Conservation (phyloP, 2,329 filamentous ascomycete species). For the Fusarium sp. region DNA sequence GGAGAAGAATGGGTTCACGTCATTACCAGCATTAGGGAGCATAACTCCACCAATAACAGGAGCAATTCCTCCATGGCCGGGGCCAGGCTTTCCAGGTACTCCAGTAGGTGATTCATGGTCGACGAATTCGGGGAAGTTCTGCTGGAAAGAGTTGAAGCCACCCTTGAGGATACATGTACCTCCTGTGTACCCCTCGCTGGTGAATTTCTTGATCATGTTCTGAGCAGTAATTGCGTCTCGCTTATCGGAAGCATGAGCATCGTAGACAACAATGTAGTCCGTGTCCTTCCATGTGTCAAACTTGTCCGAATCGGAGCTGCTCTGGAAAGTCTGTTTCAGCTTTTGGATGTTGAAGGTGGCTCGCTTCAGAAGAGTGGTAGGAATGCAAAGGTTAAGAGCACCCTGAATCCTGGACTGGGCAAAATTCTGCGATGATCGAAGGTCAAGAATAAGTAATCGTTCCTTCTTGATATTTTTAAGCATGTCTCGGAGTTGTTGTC, state of each 20-base stretch:
- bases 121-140: conserved; percentile 73
- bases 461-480: conserved; percentile 58
- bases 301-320: conserved; percentile 73
- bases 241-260: conserved; percentile 78
- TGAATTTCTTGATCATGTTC: conserved; percentile 95
- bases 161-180: conserved; percentile 80
- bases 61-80: conserved; percentile 59
- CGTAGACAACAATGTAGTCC: conserved; percentile 87
- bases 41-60: conserved; percentile 91
- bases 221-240: conserved; percentile 84
- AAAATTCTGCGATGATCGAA: conserved; percentile 88
- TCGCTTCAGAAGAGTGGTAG: conserved; percentile 91
- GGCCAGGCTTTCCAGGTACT: conserved; percentile 61
- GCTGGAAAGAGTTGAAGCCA: conserved; percentile 81
- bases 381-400: conserved; percentile 94
- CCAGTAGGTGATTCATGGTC: conserved; percentile 61
- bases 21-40: conserved; percentile 76
- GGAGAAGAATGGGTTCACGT: conserved; percentile 89
- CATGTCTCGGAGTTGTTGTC: conserved; percentile 67
- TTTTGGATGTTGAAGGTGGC: conserved; percentile 91
- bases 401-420: conserved; percentile 78
- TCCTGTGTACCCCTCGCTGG: conserved; percentile 83
- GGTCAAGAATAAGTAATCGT: conserved; percentile 79
- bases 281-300: conserved; percentile 83
- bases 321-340: conserved; percentile 86